Base-by-base conservation (phyloP, 768 basidiomycete genomes). In the Boletus eberwhitei region DNA sequence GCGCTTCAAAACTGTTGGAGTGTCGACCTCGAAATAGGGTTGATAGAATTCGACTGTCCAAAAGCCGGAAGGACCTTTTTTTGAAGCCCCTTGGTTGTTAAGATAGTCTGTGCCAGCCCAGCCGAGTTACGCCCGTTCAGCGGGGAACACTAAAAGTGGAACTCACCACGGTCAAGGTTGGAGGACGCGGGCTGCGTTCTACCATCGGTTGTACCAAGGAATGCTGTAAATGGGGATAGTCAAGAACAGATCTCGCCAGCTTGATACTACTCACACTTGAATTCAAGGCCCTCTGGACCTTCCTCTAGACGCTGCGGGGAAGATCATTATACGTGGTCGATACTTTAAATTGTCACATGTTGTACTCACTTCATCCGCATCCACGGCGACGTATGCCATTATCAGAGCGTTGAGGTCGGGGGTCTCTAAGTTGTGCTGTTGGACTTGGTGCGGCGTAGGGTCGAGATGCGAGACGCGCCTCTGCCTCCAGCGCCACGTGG, bases 1-100 rank as follows among this genome's bases (percentile, higher is more conserved):
- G 55, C 91, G 82, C 60, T 78, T 76, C 35, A 93, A 71, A 16
- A 90, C 87, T 5, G 82, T 89, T 57, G 81, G 79, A 0, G 91
- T 93, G 73, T 94, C 92, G 34, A 95, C 81, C 58, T 95, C 92
- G 61, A 95, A 95, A 71, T 90, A 93, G 3, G 82, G 77, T 64
- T 93, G 90, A 66, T 94, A 93, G 68, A 89, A 89, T 55, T 94
- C 91, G 32, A 93, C 62, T 26, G 81, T 83, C 90, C 90, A 93
- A 71, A 90, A 90, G 1, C 81, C 81, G 4, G 79, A 73, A 4
- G 74, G 57, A 14, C 76, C 74, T 64, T 81, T 81, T 9, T 73
- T 65, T 49, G 77, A 70, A 34, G 72, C 66, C 11, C 74, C 63
- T 9, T 77, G 75, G 57, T 89, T 85, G 46, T 80, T 72, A 19